Conservation (phyloP, 1,139 yeast genomes). For the Hyphopichia wangnamkhiaoensis region DNA sequence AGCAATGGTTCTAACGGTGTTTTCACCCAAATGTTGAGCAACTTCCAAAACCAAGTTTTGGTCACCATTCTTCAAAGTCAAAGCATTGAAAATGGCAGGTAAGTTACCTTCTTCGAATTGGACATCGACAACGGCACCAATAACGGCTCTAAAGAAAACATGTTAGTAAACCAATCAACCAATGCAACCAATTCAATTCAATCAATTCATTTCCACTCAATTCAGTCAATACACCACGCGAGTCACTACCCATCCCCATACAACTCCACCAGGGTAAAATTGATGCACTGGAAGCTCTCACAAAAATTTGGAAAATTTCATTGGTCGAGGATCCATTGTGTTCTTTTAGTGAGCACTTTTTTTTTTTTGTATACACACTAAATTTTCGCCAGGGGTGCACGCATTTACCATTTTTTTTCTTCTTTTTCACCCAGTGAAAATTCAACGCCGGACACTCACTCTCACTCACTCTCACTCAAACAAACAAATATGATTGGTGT, state of each 20-base stretch:
- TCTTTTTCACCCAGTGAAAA: neutral
- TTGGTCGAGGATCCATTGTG: slow-evolving; percentile 23
- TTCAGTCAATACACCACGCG: no score
- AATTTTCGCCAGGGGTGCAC: no score
- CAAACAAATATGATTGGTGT: slow-evolving; percentile 2
- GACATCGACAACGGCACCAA: slow-evolving; percentile 99
- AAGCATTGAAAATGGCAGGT: slow-evolving; percentile 97
- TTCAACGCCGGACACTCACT: neutral
- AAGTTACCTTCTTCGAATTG: slow-evolving; percentile 97
- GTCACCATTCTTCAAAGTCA: slow-evolving; percentile 76
- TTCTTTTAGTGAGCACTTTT: neutral
- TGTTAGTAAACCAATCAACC: slow-evolving; percentile 24
- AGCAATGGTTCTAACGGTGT: slow-evolving; percentile 99
- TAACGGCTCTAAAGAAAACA: slow-evolving; percentile 71
- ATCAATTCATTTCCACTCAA: neutral
- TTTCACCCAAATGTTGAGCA: slow-evolving; percentile 99
- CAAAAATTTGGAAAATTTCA: slow-evolving; percentile 28
- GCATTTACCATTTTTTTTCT: neutral
- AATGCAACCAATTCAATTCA: neutral
- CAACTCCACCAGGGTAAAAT: no score
- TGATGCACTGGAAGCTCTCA: slow-evolving; percentile 2
- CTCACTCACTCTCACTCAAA: slow-evolving; percentile 1
- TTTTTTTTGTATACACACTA: no score
- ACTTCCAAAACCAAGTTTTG: slow-evolving; percentile 89
- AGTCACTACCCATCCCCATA: no score